A percentile compares a stretch with the other conserved stretches of the same genome.
phyloP scores from a whole-genome alignment of 495 filamentous ascomycete genomes.

The Xylaria intraflava region DNA sequence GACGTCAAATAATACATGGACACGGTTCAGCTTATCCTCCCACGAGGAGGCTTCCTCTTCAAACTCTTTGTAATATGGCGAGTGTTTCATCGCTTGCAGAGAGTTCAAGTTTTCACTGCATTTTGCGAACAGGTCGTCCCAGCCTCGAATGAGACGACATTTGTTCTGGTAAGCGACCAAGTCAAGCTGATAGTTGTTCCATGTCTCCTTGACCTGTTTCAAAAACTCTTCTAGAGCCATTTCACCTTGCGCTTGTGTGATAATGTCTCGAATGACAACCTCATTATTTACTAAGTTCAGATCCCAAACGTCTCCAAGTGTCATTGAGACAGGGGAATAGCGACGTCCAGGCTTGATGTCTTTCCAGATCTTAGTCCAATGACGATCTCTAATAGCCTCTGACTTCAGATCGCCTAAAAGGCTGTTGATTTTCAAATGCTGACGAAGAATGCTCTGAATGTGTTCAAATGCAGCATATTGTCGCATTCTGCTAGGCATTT shows the following conservation, averaged over 20 bases:
- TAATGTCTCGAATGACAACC: constrained; percentile 78
- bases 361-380: constrained; percentile 98
- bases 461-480: constrained; percentile 99
- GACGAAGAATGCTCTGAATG: constrained; percentile 83
- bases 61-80: constrained; percentile 97
- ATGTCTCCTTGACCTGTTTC: constrained; percentile 92
- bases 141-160: constrained; percentile 91
- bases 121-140: constrained; percentile 97
- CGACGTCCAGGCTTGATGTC: constrained; percentile 80
- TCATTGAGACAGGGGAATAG: constrained; percentile 88
- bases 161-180: constrained; percentile 97
- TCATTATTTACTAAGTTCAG: constrained; percentile 83
- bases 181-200: constrained; percentile 90
- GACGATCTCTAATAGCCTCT: constrained; percentile 88
- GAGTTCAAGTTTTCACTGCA: constrained; percentile 98
- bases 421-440: constrained; percentile 81
- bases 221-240: constrained; percentile 98
- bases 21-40: constrained; percentile 97
- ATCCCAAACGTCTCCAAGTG: constrained; percentile 96
- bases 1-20: constrained; percentile 95
- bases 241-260: constrained; percentile 92
- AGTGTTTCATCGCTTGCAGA: constrained; percentile 96
- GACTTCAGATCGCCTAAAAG: constrained; percentile 89
- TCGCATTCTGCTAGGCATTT: constrained; percentile 98
- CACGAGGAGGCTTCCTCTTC: constrained; percentile 93